Conservation (phyloP, 192 early-diverging fungal genomes). For the Phlyctochytrium bullatum region DNA sequence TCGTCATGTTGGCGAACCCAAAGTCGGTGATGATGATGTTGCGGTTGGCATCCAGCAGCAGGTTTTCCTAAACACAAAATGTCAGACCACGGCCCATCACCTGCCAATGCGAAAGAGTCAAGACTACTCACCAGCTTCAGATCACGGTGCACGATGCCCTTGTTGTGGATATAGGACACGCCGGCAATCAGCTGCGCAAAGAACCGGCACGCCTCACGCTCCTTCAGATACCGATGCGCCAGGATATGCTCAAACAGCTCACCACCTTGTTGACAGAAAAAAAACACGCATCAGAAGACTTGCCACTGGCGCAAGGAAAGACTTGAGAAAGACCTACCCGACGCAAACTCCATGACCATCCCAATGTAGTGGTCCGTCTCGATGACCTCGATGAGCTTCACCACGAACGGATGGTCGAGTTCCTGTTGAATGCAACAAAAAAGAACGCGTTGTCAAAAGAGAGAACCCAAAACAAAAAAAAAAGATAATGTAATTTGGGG, state of each 20-base stretch:
- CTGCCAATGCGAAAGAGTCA: constrained; percentile 28
- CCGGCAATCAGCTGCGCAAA: constrained; percentile 95
- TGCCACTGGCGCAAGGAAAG: constrained; percentile 44
- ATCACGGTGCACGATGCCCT: constrained; percentile 60
- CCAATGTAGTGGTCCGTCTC: constrained; percentile 97
- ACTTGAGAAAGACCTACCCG: constrained; percentile 50
- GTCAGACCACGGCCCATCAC: no score
- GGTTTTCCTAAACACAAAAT: no score
- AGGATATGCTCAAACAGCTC: constrained; percentile 98
- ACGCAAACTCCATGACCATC: constrained; percentile 84
- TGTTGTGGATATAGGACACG: constrained; percentile 89
- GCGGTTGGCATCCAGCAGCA: constrained; percentile 14
- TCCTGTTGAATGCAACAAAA: no score
- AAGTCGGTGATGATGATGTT: constrained; percentile 34
- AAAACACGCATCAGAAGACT: not conserved
- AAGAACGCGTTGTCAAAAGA: constrained; percentile 2
- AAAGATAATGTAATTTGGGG: no score
- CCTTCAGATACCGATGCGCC: constrained; percentile 88
- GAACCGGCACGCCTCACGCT: constrained; percentile 84
- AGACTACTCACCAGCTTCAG: no score
- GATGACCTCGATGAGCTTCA: constrained; percentile 92
- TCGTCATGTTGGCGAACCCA: constrained; percentile 35
- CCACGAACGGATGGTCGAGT: constrained; percentile 87
- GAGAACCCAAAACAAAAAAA: no score
- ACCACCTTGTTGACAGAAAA: constrained; percentile 79